These are phyloP conservation scores for Rhodotorula toruloides DNA, from an alignment of 768 basidiomycete genomes.

Conservation along the genomic window DNA sequence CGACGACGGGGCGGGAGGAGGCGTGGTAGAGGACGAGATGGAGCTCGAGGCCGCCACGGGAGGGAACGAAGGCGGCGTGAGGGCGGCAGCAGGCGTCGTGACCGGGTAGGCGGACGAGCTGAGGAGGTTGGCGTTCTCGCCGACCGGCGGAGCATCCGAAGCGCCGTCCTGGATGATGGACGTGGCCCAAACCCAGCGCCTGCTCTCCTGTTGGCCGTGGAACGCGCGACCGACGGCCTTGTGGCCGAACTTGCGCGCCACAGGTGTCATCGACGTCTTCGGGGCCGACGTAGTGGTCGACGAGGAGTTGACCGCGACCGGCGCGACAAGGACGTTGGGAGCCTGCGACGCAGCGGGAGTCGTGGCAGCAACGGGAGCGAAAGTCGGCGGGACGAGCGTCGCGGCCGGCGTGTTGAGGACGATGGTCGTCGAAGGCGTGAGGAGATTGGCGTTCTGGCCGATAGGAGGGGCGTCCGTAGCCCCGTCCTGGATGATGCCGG, in stretches of 20 bases:
- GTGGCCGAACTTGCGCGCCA: too few relatives aligned
- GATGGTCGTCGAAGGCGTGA: neutral
- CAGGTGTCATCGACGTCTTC: too few relatives aligned
- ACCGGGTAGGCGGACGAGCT: neutral
- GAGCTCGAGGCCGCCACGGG: too few relatives aligned
- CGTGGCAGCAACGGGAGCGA: neutral
- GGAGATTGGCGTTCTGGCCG: constrained; percentile 14
- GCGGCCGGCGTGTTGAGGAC: neutral
- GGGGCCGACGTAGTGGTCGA: too few relatives aligned
- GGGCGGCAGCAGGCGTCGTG: neutral
- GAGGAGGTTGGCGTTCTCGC: constrained; percentile 17
- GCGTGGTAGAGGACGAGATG: neutral
- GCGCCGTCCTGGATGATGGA: constrained; percentile 24
- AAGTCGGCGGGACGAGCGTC: neutral
- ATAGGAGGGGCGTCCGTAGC: constrained; percentile 3
- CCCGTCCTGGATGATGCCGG: constrained; percentile 21
- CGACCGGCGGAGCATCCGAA: constrained; percentile 4
- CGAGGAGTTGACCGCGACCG: too few relatives aligned
- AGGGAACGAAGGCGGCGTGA: neutral
- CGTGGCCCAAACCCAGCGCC: constrained; percentile 23
- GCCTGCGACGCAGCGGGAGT: too few relatives aligned
- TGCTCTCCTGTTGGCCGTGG: too few relatives aligned
- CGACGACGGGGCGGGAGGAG: neutral
- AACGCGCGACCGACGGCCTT: too few relatives aligned
- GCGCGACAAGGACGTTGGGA: too few relatives aligned